Evolutionary conservation across 306 rosid genomes (phyloP).

Genomic region (Acacia melanoxylon): DNA sequence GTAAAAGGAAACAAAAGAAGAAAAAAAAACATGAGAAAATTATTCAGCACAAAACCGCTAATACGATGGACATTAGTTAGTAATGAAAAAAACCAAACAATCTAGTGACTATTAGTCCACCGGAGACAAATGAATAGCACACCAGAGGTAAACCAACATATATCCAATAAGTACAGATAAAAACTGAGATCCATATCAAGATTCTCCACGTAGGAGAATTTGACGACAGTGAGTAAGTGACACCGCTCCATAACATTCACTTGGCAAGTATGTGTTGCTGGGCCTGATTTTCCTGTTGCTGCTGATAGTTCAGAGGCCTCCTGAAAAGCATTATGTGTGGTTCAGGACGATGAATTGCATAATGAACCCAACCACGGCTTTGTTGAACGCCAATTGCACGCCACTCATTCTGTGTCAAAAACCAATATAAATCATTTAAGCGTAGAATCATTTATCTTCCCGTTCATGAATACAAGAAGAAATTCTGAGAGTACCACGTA

Average conservation of each 20-base stretch:
- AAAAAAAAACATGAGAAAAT: background rate
- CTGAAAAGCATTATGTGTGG: conserved; percentile 98
- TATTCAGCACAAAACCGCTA: background rate
- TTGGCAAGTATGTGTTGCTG: conserved; percentile 63
- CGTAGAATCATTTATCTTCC: background rate
- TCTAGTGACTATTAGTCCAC: conserved; percentile 11
- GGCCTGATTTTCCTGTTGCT: conserved; percentile 81
- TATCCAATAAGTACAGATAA: background rate
- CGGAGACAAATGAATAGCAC: conserved; percentile 23
- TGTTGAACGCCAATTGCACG: conserved; percentile 97
- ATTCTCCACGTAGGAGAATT: conserved; percentile 65
- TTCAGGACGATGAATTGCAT: conserved; percentile 92
- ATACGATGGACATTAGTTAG: background rate
- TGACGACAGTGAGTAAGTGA: conserved; percentile 19
- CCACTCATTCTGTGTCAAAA: conserved; percentile 71
- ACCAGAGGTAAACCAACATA: conserved; percentile 44
- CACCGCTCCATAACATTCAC: conserved; percentile 35
- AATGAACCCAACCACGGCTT: conserved; percentile 98
- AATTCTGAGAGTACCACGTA: too few relatives aligned
- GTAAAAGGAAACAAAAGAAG: background rate
- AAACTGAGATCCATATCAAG: conserved; percentile 9
- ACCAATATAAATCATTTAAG: background rate
- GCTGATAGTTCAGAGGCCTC: conserved; percentile 92
- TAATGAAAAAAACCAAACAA: background rate
- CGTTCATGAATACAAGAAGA: background rate